phyloP scores from a whole-genome alignment of 352 stramenopile genomes.

The Phytophthora podocarpi region DNA sequence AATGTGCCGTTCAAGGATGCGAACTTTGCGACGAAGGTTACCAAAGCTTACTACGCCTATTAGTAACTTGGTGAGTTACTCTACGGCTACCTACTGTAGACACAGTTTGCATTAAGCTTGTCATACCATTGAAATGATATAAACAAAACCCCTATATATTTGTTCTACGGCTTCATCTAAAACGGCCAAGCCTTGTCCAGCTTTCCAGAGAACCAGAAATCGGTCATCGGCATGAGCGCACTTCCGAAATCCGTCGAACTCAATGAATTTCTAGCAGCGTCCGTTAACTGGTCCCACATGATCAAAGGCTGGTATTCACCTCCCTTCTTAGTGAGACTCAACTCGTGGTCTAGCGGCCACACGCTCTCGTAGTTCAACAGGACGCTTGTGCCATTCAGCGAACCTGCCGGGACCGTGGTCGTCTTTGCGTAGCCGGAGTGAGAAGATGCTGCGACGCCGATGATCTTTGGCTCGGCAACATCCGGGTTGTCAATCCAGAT shows the following conservation, averaged over 20 bases:
- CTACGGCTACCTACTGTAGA: too few relatives aligned
- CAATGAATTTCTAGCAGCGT: conserved; percentile 6
- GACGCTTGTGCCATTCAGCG: background rate
- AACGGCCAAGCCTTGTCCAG: conserved; percentile 6
- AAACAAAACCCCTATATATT: too few relatives aligned
- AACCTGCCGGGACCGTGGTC: background rate
- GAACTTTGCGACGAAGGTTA: conserved; percentile 7
- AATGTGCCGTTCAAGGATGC: conserved; percentile 10
- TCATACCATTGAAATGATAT: too few relatives aligned
- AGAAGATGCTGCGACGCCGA: conserved; percentile 3
- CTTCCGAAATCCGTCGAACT: conserved; percentile 30
- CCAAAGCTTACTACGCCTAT: conserved; percentile 4
- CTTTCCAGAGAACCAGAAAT: conserved; percentile 5
- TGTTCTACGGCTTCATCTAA: too few relatives aligned
- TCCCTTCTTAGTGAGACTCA: conserved; percentile 8
- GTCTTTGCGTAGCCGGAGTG: conserved; percentile 4
- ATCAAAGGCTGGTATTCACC: conserved; percentile 22
- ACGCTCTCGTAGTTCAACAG: conserved; percentile 7
- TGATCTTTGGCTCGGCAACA: background rate
- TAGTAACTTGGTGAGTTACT: too few relatives aligned
- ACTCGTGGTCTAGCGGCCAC: conserved; percentile 1
- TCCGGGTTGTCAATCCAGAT: conserved; percentile 41
- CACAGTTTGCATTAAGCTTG: too few relatives aligned
- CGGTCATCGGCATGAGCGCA: conserved; percentile 28
- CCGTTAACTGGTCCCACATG: conserved; percentile 20